Percentiles rank a stretch among this genome's conserved stretches.
Evolutionary conservation across 768 basidiomycete genomes (phyloP).

Genomic region (Boletus barrowsii): DNA sequence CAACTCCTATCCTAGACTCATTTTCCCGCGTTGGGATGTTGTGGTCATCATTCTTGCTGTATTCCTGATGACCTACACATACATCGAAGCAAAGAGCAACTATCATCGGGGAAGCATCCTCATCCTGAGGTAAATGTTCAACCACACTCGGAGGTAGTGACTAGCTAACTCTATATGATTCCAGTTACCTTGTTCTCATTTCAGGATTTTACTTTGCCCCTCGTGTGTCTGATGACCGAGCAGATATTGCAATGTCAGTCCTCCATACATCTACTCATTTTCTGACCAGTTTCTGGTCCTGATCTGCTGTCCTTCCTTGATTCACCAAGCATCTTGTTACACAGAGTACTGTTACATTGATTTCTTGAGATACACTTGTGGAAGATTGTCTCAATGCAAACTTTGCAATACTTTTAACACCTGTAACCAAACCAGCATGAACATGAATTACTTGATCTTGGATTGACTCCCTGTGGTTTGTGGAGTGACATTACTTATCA

Average conservation of each 20-base stretch:
- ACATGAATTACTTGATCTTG: not conserved
- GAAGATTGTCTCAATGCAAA: slow-evolving; percentile 43
- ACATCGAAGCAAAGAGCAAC: slow-evolving; percentile 98
- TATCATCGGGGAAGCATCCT: slow-evolving; percentile 97
- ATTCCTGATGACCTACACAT: slow-evolving; percentile 97
- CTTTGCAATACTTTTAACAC: slow-evolving; percentile 51
- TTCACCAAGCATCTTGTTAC: slow-evolving; percentile 1
- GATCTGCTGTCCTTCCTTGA: slow-evolving; percentile 4
- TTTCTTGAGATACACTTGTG: slow-evolving; percentile 15
- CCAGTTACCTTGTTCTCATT: slow-evolving; percentile 85
- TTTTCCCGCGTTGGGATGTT: slow-evolving; percentile 98
- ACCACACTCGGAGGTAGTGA: not conserved
- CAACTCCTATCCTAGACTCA: slow-evolving; percentile 54
- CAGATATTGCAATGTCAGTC: slow-evolving; percentile 9
- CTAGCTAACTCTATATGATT: not conserved
- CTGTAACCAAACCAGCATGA: not conserved
- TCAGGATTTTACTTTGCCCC: slow-evolving; percentile 95
- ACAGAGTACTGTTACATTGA: slow-evolving; percentile 17
- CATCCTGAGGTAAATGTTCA: slow-evolving; percentile 68
- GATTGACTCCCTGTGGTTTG: not conserved
- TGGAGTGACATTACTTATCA: no score
- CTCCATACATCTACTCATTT: slow-evolving; percentile 1
- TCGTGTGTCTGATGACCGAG: slow-evolving; percentile 22
- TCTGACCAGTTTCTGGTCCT: slow-evolving; percentile 14
- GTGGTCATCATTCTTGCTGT: slow-evolving; percentile 92